These are phyloP conservation scores for Ustilago curta DNA, from an alignment of 1,284 basidiomycete genomes.

Conservation along the genomic window DNA sequence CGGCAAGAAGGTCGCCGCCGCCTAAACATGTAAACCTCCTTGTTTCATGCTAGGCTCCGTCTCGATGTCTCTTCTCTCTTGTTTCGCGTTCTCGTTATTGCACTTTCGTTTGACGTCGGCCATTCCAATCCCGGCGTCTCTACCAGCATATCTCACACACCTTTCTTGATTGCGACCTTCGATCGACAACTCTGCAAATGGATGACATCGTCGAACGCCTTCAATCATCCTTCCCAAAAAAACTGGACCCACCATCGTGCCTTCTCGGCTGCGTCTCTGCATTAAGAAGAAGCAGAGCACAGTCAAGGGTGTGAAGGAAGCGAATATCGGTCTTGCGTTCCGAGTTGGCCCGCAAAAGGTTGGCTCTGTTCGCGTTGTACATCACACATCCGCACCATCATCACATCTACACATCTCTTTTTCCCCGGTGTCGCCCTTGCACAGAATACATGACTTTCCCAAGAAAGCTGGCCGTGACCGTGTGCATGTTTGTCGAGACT, in stretches of 20 bases:
- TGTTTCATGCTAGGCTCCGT: constrained; percentile 4
- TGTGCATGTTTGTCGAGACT: background rate
- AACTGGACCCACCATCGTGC: constrained; percentile 13
- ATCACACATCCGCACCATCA: constrained; percentile 37
- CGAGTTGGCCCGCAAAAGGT: constrained; percentile 3
- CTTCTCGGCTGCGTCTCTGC: constrained; percentile 15
- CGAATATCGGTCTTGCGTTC: constrained; percentile 33
- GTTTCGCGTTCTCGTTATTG: constrained; percentile 19
- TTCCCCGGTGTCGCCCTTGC: constrained; percentile 43
- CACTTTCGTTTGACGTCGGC: constrained; percentile 26
- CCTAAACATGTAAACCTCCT: constrained; percentile 43
- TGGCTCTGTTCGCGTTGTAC: constrained; percentile 36
- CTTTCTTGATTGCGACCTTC: constrained; percentile 4
- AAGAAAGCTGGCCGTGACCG: constrained; percentile 10
- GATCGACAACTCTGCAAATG: background rate
- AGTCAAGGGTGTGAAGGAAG: constrained; percentile 28
- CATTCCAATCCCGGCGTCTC: constrained; percentile 9
- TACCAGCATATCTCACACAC: constrained; percentile 23
- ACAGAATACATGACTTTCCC: constrained; percentile 49
- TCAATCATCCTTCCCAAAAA: constrained; percentile 9
- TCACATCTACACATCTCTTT: constrained; percentile 24
- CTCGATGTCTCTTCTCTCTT: constrained; percentile 14
- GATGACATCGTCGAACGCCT: background rate
- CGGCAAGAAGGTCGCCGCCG: constrained; percentile 66
- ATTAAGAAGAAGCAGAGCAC: constrained; percentile 9